These are phyloP conservation scores for Cladosporium sp. DNA, from an alignment of 2,329 filamentous ascomycete genomes.

Conservation along the genomic window DNA sequence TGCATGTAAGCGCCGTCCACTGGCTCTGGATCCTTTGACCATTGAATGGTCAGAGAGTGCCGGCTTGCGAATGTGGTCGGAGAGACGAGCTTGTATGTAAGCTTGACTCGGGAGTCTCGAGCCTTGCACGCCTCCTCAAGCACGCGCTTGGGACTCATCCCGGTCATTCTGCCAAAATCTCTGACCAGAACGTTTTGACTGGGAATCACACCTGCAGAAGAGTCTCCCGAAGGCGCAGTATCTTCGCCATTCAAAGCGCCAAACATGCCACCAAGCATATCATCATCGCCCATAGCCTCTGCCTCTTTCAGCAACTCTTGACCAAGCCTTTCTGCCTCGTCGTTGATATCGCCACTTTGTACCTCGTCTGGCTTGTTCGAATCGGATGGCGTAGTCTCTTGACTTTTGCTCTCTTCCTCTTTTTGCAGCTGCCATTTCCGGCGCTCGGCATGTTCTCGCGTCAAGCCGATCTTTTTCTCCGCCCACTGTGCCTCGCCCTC, in stretches of 20 bases:
- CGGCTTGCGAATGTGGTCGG: slow-evolving; percentile 68
- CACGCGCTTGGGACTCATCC: slow-evolving; percentile 66
- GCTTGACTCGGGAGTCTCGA: slow-evolving; percentile 63
- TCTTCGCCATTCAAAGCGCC: slow-evolving; percentile 28
- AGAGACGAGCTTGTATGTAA: slow-evolving; percentile 65
- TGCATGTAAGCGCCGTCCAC: slow-evolving; percentile 32
- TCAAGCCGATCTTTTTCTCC: slow-evolving; percentile 37
- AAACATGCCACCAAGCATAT: slow-evolving; percentile 54
- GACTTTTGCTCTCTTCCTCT: slow-evolving; percentile 10
- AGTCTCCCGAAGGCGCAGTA: slow-evolving; percentile 3
- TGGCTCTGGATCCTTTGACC: slow-evolving; percentile 66
- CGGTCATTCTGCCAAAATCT: slow-evolving; percentile 79
- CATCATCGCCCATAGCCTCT: slow-evolving; percentile 51
- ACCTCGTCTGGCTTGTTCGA: neutral
- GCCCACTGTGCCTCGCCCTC: slow-evolving; percentile 44
- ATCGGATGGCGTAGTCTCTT: neutral
- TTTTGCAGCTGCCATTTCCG: slow-evolving; percentile 23
- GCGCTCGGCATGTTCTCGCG: slow-evolving; percentile 33
- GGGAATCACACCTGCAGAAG: slow-evolving; percentile 9
- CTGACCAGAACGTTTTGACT: slow-evolving; percentile 55
- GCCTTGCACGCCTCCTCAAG: slow-evolving; percentile 85
- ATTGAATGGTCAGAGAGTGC: slow-evolving; percentile 66
- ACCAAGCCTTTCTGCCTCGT: slow-evolving; percentile 38
- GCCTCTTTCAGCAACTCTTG: slow-evolving; percentile 29
- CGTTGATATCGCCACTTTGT: slow-evolving; percentile 42